These are phyloP conservation scores for Podaxis mareebaensis DNA, from an alignment of 768 basidiomycete genomes.

Conservation along the genomic window DNA sequence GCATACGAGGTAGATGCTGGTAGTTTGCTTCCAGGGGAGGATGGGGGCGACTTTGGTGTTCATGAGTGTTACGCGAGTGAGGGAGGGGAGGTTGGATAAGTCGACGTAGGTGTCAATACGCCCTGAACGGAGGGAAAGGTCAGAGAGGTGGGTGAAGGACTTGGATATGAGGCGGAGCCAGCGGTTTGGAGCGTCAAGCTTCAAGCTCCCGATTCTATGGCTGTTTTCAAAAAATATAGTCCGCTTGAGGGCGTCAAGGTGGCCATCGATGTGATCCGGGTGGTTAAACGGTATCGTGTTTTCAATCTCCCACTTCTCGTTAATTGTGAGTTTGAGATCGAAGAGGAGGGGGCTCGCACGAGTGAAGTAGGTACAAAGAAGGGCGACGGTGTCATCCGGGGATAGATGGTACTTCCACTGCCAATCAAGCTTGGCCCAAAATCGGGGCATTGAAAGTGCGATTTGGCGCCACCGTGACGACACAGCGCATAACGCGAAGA, in stretches of 20 bases:
- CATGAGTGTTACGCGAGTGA: not conserved
- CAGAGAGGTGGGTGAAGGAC: not conserved
- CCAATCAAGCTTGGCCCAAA: conserved; percentile 14
- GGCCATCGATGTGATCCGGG: conserved; percentile 4
- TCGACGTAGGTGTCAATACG: conserved; percentile 4
- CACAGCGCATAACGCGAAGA: conserved; percentile 10
- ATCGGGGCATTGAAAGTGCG: not conserved
- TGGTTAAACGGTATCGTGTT: not conserved
- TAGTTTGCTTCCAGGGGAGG: conserved; percentile 9
- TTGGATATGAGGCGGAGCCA: conserved; percentile 10
- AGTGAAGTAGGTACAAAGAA: conserved; percentile 13
- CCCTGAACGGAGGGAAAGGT: conserved; percentile 8
- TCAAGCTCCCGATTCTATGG: conserved; percentile 5
- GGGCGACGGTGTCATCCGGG: conserved; percentile 1
- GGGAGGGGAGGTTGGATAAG: not conserved
- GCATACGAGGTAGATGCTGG: not conserved
- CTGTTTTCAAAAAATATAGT: conserved; percentile 4
- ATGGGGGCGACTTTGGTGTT: conserved; percentile 9
- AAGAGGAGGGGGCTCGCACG: not conserved
- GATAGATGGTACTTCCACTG: conserved; percentile 11
- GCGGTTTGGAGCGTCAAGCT: conserved; percentile 4
- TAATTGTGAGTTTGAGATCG: conserved; percentile 14
- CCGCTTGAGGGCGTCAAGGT: conserved; percentile 5
- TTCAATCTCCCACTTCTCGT: conserved; percentile 13
- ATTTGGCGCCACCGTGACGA: conserved; percentile 8